phyloP scores from a whole-genome alignment of 768 basidiomycete species.

The Suillus americanus region DNA sequence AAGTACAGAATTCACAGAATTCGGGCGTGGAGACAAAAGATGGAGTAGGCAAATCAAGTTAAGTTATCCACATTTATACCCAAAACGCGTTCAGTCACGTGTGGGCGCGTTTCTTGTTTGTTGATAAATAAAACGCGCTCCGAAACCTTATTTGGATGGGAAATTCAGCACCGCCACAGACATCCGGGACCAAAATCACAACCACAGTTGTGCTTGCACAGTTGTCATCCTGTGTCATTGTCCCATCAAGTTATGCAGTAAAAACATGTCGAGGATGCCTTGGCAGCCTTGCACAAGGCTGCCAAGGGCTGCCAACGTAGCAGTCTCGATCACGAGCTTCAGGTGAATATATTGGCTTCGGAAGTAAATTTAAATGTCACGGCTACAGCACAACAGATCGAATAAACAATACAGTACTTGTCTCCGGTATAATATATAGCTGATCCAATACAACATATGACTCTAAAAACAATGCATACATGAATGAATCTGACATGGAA shows the following conservation, averaged over 20 bases:
- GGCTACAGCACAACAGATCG: neutral
- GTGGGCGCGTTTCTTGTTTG: slow-evolving; percentile 8
- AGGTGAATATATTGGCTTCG: neutral
- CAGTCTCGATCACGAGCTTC: neutral
- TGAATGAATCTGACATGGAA: neutral
- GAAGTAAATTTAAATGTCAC: neutral
- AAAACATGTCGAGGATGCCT: neutral
- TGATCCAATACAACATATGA: neutral
- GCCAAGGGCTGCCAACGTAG: neutral
- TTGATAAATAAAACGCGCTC: slow-evolving; percentile 8
- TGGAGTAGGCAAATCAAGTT: neutral
- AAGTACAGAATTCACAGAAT: neutral
- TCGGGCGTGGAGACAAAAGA: slow-evolving; percentile 1
- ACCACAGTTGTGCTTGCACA: neutral
- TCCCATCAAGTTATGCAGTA: neutral
- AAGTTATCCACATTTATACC: slow-evolving; percentile 6
- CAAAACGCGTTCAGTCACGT: slow-evolving; percentile 11
- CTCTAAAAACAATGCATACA: neutral
- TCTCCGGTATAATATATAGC: neutral
- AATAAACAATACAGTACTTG: neutral
- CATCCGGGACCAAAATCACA: neutral
- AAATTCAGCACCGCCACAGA: slow-evolving; percentile 15
- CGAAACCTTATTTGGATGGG: slow-evolving; percentile 8
- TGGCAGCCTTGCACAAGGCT: no score
- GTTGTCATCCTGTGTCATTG: neutral